These are phyloP conservation scores for Micractinium conductrix DNA, from an alignment of 139 green algal species.

Conservation along the genomic window DNA sequence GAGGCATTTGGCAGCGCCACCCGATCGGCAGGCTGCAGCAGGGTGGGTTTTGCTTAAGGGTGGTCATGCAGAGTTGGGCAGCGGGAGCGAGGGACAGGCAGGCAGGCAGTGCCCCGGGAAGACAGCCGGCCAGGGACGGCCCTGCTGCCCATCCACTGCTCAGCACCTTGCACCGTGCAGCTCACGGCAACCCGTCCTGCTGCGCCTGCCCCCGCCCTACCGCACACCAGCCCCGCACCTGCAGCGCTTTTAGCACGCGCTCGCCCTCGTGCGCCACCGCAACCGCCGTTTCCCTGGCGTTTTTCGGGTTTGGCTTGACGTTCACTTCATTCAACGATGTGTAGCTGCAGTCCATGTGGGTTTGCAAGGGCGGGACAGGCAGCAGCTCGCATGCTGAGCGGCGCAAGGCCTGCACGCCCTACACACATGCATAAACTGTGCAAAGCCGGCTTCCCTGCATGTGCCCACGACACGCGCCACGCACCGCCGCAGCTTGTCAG, in stretches of 20 bases:
- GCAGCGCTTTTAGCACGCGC: constrained; percentile 49
- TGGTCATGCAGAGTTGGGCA: too few relatives aligned
- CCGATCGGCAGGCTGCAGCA: too few relatives aligned
- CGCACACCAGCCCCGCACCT: not conserved
- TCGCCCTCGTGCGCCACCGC: constrained; percentile 49
- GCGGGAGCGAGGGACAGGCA: too few relatives aligned
- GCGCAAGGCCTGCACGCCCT: not conserved
- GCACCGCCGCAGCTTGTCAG: constrained; percentile 58
- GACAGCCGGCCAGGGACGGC: too few relatives aligned
- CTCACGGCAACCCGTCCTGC: not conserved
- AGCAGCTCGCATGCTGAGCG: not conserved
- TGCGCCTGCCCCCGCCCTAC: too few relatives aligned
- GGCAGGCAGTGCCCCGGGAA: too few relatives aligned
- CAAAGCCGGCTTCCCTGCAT: too few relatives aligned
- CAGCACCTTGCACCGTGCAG: too few relatives aligned
- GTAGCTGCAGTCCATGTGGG: constrained; percentile 38
- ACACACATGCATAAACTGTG: not conserved
- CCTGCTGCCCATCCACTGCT: too few relatives aligned
- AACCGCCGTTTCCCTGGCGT: constrained; percentile 45
- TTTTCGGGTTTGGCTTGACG: constrained; percentile 70
- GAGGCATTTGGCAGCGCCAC: too few relatives aligned
- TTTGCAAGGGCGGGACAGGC: not conserved
- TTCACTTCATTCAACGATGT: constrained; percentile 7
- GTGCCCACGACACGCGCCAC: not conserved
- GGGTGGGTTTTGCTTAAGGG: too few relatives aligned